Percentiles rank a stretch among this genome's conserved stretches.
These are phyloP conservation scores for Sporisorium reilianum DNA, from an alignment of 1,284 basidiomycete genomes.

Conservation along the genomic window DNA sequence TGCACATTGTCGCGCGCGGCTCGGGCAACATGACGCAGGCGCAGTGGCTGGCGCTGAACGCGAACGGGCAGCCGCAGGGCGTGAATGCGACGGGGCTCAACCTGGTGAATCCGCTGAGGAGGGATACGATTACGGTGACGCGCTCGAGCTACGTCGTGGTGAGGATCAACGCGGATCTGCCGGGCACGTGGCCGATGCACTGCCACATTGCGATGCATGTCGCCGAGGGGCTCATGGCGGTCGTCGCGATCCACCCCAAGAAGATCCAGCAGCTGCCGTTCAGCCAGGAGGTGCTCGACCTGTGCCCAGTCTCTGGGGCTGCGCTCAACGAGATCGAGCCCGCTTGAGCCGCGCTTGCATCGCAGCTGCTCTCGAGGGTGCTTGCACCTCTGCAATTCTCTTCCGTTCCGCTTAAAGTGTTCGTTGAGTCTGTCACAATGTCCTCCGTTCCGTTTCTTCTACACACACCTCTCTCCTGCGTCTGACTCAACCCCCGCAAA, in stretches of 20 bases:
- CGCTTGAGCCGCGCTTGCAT: conserved; percentile 12
- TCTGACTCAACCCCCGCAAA: background rate
- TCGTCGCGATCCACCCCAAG: conserved; percentile 58
- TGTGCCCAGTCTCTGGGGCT: conserved; percentile 27
- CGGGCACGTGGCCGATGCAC: conserved; percentile 56
- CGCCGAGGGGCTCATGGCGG: conserved; percentile 56
- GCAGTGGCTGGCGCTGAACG: conserved; percentile 30
- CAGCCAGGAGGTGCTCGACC: conserved; percentile 43
- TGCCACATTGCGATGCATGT: conserved; percentile 62
- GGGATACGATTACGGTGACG: conserved; percentile 69
- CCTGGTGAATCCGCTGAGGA: conserved; percentile 68
- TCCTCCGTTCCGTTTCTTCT: too few relatives aligned
- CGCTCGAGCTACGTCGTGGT: conserved; percentile 56
- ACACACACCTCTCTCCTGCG: background rate
- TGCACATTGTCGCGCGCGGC: conserved; percentile 67
- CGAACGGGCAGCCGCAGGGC: conserved; percentile 6
- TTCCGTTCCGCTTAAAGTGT: too few relatives aligned
- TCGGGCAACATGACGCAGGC: conserved; percentile 55
- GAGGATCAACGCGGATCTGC: conserved; percentile 50
- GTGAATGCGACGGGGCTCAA: conserved; percentile 39
- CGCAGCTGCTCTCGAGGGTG: background rate
- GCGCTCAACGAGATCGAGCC: conserved; percentile 29
- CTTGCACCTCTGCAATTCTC: too few relatives aligned
- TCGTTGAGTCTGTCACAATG: too few relatives aligned
- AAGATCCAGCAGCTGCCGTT: conserved; percentile 44